phyloP scores from a whole-genome alignment of 2,329 filamentous ascomycete genomes.

The Verticillium nubilum region DNA sequence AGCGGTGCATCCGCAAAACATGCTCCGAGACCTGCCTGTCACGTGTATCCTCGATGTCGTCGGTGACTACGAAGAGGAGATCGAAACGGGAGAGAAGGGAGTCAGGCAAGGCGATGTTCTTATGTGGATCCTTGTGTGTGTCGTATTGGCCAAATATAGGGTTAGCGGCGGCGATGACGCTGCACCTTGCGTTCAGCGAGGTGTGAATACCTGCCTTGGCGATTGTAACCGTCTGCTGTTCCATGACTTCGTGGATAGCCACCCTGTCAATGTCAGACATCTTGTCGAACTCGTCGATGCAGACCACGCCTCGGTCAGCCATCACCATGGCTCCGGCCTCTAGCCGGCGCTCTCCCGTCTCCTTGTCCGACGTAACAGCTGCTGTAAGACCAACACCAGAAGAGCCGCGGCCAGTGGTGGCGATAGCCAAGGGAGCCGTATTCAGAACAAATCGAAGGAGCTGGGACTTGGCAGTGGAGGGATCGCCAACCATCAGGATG shows the following conservation, averaged over 20 bases:
- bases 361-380: slow-evolving; percentile 93
- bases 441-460: slow-evolving; percentile 94
- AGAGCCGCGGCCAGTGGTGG: slow-evolving; percentile 92
- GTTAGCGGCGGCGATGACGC: slow-evolving; percentile 93
- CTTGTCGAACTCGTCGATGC: slow-evolving; percentile 99
- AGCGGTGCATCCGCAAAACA: slow-evolving; percentile 93
- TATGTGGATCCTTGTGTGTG: slow-evolving; percentile 96
- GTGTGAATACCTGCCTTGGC: slow-evolving; percentile 98
- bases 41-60: slow-evolving; percentile 92
- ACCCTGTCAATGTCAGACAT: slow-evolving; percentile 99
- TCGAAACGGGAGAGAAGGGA: slow-evolving; percentile 98
- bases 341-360: slow-evolving; percentile 89
- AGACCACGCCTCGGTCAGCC: slow-evolving; percentile 92
- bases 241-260: slow-evolving; percentile 99
- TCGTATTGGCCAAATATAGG: slow-evolving; percentile 98
- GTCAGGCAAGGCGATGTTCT: slow-evolving; percentile 95
- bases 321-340: slow-evolving; percentile 99
- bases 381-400: slow-evolving; percentile 97
- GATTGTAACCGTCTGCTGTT: slow-evolving; percentile 98
- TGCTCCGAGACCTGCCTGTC: slow-evolving; percentile 94
- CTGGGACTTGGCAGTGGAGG: slow-evolving; percentile 98
- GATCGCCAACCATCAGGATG: slow-evolving; percentile 98
- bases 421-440: slow-evolving; percentile 92
- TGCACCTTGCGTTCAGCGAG: slow-evolving; percentile 92
- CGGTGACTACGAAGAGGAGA: slow-evolving; percentile 93